Base-by-base conservation (phyloP, 306 rosid genomes). In the Quercus dentata region DNA sequence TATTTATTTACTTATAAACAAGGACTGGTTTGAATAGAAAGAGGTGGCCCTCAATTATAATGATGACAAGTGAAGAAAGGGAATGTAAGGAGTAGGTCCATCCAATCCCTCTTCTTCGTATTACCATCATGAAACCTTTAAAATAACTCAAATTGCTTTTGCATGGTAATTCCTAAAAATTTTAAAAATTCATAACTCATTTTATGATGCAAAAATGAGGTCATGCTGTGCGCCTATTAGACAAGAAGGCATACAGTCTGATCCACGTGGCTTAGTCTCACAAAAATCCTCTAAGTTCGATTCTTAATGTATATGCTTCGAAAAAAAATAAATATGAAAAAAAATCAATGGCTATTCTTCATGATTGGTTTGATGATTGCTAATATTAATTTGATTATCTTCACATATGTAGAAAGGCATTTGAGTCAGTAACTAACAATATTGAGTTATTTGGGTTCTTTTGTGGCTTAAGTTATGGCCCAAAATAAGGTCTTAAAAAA, bases 1-100 rank as follows among this genome's bases (percentile, higher is more conserved):
- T 13, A 11, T 49, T 49, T 49, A 49, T 49, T 30, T 64, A 28
- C 41, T 64, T 30, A 1, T n/a, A n/a, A 38, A 38, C 3, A 8
- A 41, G 38, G 17, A 61, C 25, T 77, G 27, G 58, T 71, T 76
- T 71, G 74, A 80, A 83, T 61, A 65, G 71, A 78, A 54, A 78
- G 51, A 80, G 77, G 81, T 70, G 51, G 82, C 69, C 55, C 38
- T 75, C 59, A 76, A 35, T 73, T 57, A 54, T 57, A 83, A 91
- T 87, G 78, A 90, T 87, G 85, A 83, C 59, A 62, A 76, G 18
- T 20, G 83, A 69, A 86, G 82, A 86, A 84, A 75, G 77, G 82
- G 76, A 68, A 59, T 69, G 77, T 65, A 73, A 78, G 41, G 74
- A 74, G 88, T 86, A 87, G 97, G 97, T 80, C 89, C 93, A 81